Evolutionary conservation across 768 basidiomycete species (phyloP).

Genomic region (Boletus bicolor): DNA sequence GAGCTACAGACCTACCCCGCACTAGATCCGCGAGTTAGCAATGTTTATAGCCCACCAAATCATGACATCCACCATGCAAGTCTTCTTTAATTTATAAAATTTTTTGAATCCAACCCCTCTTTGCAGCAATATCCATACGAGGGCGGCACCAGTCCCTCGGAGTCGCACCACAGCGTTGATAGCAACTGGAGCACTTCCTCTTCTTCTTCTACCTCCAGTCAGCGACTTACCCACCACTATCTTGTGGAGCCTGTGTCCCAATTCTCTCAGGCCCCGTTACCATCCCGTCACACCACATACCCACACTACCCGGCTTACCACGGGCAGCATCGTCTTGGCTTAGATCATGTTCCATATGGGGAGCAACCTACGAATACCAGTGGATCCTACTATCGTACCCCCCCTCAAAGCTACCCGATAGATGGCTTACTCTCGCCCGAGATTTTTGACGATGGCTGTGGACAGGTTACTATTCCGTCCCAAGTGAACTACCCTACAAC

Average conservation of each 20-base stretch:
- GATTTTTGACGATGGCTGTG: constrained; percentile 4
- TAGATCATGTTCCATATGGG: constrained; percentile 20
- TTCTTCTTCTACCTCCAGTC: constrained; percentile 22
- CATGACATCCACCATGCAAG: constrained; percentile 20
- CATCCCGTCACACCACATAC: background rate
- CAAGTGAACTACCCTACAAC: constrained; percentile 3
- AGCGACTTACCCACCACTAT: constrained; percentile 10
- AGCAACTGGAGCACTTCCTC: constrained; percentile 29
- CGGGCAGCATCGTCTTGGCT: constrained; percentile 19
- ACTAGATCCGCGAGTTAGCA: constrained; percentile 8
- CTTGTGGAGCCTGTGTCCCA: constrained; percentile 3
- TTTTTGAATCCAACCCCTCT: background rate
- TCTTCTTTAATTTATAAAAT: background rate
- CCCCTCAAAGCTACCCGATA: constrained; percentile 11
- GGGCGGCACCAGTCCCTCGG: constrained; percentile 22
- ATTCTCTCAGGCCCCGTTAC: constrained; percentile 5
- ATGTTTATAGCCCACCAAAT: constrained; percentile 9
- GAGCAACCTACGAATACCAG: constrained; percentile 10
- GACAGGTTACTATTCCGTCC: constrained; percentile 2
- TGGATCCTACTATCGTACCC: constrained; percentile 16
- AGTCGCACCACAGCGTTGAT: constrained; percentile 22
- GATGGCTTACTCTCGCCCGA: constrained; percentile 16
- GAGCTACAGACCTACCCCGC: constrained; percentile 16
- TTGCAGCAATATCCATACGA: constrained; percentile 21
- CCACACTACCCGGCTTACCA: constrained; percentile 24